Conservation (phyloP, 1,139 yeast species). For the Magnusiomyces fungicola region DNA sequence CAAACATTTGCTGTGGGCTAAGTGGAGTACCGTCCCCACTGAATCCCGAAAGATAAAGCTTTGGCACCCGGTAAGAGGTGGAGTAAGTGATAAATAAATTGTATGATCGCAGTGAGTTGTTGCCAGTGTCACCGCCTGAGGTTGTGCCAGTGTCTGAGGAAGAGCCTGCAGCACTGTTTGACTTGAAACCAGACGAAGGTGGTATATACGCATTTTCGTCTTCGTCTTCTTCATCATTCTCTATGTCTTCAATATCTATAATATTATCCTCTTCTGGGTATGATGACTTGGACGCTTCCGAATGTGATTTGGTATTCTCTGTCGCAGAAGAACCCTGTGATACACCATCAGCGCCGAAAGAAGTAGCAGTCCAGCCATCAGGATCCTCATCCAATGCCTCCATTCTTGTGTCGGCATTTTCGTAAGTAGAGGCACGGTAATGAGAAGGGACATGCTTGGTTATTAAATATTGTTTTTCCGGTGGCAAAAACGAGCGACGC, state of each 20-base stretch:
- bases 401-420: conserved; percentile 37
- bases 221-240: conserved; percentile 27
- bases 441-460: conserved; percentile 86
- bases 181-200: conserved; percentile 16
- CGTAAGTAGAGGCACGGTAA: conserved; percentile 59
- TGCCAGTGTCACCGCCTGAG: background rate
- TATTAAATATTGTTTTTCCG: conserved; percentile 76
- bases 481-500: conserved; percentile 67
- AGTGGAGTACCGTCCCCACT: conserved; percentile 78
- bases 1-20: conserved; percentile 85
- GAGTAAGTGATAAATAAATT: conserved; percentile 88
- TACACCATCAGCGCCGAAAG: conserved; percentile 6
- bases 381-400: conserved; percentile 36
- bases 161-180: background rate
- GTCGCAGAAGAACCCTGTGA: conserved; percentile 1
- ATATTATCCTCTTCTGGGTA: conserved; percentile 23
- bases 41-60: conserved; percentile 86
- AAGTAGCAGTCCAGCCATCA: conserved; percentile 49
- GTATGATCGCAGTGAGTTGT: conserved; percentile 46
- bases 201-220: conserved; percentile 21
- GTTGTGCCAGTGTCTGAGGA: conserved; percentile 5
- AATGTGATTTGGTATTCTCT: background rate
- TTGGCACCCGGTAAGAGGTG: conserved; percentile 93
- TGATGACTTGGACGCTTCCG: background rate
- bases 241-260: conserved; percentile 30